Evolutionary conservation across 495 filamentous ascomycete genomes (phyloP).

Genomic region (Podospora pseudopauciseta): DNA sequence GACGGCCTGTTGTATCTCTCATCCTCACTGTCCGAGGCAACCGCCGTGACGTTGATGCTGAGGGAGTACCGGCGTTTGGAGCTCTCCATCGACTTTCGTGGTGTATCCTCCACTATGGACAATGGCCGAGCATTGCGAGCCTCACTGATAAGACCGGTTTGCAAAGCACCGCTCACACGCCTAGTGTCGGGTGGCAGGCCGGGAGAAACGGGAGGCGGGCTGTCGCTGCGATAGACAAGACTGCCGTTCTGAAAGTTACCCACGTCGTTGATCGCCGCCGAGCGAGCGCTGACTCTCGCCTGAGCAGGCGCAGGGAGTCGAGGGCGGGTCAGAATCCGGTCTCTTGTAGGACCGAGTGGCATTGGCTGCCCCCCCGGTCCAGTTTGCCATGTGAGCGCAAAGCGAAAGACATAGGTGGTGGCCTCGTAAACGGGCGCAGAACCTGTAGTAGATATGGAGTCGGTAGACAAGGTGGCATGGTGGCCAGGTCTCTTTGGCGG

Average conservation of each 20-base stretch:
- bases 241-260: slow-evolving; percentile 6
- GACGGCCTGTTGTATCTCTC: slow-evolving; percentile 11
- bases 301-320: slow-evolving; percentile 73
- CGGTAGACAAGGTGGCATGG: slow-evolving; percentile 31
- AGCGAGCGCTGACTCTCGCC: slow-evolving; percentile 45
- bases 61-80: slow-evolving; percentile 23
- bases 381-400: slow-evolving; percentile 36
- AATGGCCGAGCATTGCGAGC: slow-evolving; percentile 42
- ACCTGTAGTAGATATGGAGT: slow-evolving; percentile 40
- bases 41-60: slow-evolving; percentile 18
- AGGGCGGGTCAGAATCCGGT: slow-evolving; percentile 60
- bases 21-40: slow-evolving; percentile 14
- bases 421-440: slow-evolving; percentile 45
- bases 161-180: slow-evolving; percentile 40
- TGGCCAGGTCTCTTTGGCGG: slow-evolving; percentile 26
- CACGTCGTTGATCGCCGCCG: slow-evolving; percentile 6
- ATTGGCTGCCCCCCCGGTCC: slow-evolving; percentile 24
- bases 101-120: slow-evolving; percentile 17
- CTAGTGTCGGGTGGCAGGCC: slow-evolving; percentile 45
- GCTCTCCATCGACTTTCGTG: slow-evolving; percentile 9
- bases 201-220: slow-evolving; percentile 35
- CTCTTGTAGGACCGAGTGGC: slow-evolving; percentile 29
- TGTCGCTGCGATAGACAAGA: slow-evolving; percentile 29
- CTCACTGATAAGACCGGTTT: slow-evolving; percentile 43
- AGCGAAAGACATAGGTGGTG: slow-evolving; percentile 44